phyloP scores from a whole-genome alignment of 2,329 filamentous ascomycete genomes.

The Sporothrix mexicana region DNA sequence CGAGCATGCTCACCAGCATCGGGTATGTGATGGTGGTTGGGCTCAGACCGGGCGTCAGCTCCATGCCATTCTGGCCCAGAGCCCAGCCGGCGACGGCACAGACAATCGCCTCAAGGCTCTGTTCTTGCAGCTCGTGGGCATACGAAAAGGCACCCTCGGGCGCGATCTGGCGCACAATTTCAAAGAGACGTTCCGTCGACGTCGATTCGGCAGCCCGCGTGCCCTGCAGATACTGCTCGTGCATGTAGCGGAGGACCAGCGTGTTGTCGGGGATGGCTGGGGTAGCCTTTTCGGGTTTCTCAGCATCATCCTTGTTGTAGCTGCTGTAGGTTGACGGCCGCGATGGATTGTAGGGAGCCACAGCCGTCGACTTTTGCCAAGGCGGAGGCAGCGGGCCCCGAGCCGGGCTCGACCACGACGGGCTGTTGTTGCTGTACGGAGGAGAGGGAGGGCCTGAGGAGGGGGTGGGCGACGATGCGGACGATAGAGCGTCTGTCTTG shows the following conservation, averaged over 20 bases:
- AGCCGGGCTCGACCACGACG: background rate
- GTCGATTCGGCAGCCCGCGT: background rate
- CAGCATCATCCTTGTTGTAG: background rate
- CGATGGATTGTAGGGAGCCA: background rate
- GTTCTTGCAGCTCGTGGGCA: background rate
- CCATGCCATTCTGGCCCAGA: conserved; percentile 30
- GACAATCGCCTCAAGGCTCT: conserved; percentile 30
- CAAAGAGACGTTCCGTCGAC: conserved; percentile 28
- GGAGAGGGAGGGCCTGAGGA: background rate
- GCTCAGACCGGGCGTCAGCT: conserved; percentile 4
- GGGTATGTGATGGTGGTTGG: conserved; percentile 26
- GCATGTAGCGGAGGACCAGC: conserved; percentile 9
- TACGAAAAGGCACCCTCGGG: conserved; percentile 34
- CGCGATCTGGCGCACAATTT: conserved; percentile 32
- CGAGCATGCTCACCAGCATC: conserved; percentile 32
- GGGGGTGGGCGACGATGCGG: background rate
- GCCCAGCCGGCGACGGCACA: conserved; percentile 34
- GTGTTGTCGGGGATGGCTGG: background rate
- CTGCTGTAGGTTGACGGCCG: background rate
- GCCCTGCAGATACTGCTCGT: conserved; percentile 35
- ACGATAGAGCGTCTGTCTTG: no score
- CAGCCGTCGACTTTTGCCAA: background rate
- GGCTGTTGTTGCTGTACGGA: no score
- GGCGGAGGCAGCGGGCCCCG: background rate
- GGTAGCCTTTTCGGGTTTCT: background rate